These are phyloP conservation scores for Leucaena leucocephala DNA, from an alignment of 306 rosid species.

Conservation along the genomic window DNA sequence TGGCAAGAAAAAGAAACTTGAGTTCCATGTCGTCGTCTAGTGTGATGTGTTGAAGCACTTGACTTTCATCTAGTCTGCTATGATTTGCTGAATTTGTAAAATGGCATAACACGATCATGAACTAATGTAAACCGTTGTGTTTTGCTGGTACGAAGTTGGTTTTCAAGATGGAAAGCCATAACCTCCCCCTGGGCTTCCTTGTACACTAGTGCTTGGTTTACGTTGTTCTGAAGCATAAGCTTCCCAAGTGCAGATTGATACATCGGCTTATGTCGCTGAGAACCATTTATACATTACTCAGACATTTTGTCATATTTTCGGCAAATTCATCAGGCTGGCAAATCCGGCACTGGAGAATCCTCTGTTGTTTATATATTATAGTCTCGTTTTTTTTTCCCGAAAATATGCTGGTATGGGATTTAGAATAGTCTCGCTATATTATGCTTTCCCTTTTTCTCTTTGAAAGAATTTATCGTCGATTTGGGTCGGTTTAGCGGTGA, in stretches of 20 bases:
- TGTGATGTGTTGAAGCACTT: slow-evolving; percentile 17
- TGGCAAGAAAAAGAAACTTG: slow-evolving; percentile 39
- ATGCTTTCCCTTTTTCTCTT: too few species aligned
- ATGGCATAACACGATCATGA: slow-evolving; percentile 38
- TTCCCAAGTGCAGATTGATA: slow-evolving; percentile 36
- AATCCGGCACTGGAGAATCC: not conserved
- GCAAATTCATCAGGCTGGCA: slow-evolving; percentile 24
- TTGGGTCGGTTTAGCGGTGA: too few species aligned
- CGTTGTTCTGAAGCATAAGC: slow-evolving; percentile 45
- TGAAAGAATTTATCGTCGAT: too few species aligned
- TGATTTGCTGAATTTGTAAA: slow-evolving; percentile 54
- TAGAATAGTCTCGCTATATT: too few species aligned
- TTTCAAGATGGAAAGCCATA: slow-evolving; percentile 45
- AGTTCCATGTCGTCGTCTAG: not conserved
- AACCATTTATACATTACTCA: slow-evolving; percentile 38
- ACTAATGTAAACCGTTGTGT: slow-evolving; percentile 41
- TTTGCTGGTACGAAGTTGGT: slow-evolving; percentile 50
- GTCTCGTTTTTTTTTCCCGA: not conserved
- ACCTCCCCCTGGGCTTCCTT: slow-evolving; percentile 43
- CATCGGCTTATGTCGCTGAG: slow-evolving; percentile 37
- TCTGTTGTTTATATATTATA: not conserved
- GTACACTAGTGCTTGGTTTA: slow-evolving; percentile 51
- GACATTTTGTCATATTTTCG: slow-evolving; percentile 23
- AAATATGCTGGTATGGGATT: too few species aligned
- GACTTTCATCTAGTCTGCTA: slow-evolving; percentile 46